Evolutionary conservation across 352 stramenopile genomes (phyloP), one percentile per base, ranked within the genome.

Genomic region (Phytophthora hybrid): DNA sequence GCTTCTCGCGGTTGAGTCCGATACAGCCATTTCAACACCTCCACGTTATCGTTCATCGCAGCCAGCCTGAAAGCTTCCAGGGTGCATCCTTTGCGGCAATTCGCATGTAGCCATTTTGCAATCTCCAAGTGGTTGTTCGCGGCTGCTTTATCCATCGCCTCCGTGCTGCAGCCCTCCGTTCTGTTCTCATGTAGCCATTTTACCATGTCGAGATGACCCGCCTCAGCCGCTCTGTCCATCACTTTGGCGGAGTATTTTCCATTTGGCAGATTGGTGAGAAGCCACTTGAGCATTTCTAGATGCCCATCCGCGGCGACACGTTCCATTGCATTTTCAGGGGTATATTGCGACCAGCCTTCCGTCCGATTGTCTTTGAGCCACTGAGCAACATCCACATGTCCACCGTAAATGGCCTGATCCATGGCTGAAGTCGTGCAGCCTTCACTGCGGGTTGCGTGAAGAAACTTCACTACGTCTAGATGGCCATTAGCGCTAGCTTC

Each of bases 121-220:
- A 58, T 32, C 7, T 58, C 23, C 52, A 60, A 29, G 18, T 49
- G 54, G 14, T 32, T 32, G 8, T 29, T 31, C 32, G 18, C 32
- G 8, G 54, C 54, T n/a, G 54, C 54, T 29, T 18, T 4, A 31
- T 60, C 54, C 54, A 60, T 60, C 31, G 54, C 54, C 10, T 46
- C 31, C 26, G 31, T 23, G 16, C 29, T 46, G n/a, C 54, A 60
- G 4, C 54, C 54, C 26, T 60, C 54, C 37, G 37, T 16, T 44
- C 37, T 44, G 37, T 44, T 44, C 37, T 44, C 37, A 44, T 44
- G 37, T 16, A 44, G 37, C 37, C 37, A 44, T 44, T 44, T 44
- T 14, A 44, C 37, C 37, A 18, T 44, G 37, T 44, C 37, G 4
- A 44, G 37, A 14, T 44, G 37, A 44, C 37, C 37, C 5, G 37